Base-by-base conservation (phyloP, 345 rosid genomes). In the Arabidopsis arenosa region DNA sequence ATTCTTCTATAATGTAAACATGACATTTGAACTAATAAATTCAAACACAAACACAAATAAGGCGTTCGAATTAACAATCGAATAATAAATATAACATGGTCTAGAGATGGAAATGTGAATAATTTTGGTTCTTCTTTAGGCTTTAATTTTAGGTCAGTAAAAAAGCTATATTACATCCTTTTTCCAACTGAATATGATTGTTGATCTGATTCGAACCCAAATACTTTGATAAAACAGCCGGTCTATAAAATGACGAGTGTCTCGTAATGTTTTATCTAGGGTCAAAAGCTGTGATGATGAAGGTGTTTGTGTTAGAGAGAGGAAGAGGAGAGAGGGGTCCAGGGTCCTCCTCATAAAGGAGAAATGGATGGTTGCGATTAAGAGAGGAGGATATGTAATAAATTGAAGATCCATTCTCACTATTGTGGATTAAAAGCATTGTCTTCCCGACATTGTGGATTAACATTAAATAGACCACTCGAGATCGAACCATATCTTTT, bases 251-350 rank as follows among this genome's bases (percentile, higher is more conserved):
- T 54, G 63, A 54, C 12, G 52, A 68, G 52, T 54, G 40, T 15
- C 23, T 66, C 48, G 39, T 9, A 72, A 33, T 43, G 55, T 43
- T 40, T 51, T 2, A 43, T 11, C 8, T 43, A 43, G 36, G 7
- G 74, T 75, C 79, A 75, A 67, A 75, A 59, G 61, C 5, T 66
- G 79, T 75, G 45, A 67, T 75, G 68, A 75, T 67, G 73, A 59
- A 66, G 68, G 32, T 64, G 56, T 73, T 33, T 32, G 66, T 56
- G 23, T 45, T 17, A 4, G 15, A 41, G 12, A 54, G 43, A 71
- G 6, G 70, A 65, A 17, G 43, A 17, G 1, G 23, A 47, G 21
- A 3, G 44, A 52, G 66, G 13, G 66, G 5, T 35, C 40, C 57
- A 28, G 66, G 7, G 37, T 55, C 64, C 21, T 55, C 64, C 21